A percentile compares a stretch with the other conserved stretches of the same genome.
Evolutionary conservation across 208 protist species (phyloP).

Genomic region (Trypanosoma boissoni): DNA sequence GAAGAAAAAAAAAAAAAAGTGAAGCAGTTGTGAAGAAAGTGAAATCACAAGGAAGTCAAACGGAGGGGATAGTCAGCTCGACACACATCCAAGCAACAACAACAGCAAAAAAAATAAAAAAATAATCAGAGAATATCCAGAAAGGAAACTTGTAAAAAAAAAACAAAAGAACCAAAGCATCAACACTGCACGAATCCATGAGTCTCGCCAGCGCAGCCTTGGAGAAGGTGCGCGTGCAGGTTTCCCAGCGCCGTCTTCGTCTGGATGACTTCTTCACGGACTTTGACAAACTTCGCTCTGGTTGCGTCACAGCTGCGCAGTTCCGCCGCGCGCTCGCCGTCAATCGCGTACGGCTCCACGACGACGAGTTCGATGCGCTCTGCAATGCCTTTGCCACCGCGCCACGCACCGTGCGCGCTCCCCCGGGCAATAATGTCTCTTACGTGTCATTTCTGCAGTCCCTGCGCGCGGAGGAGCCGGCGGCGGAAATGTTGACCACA

Average conservation of each 20-base stretch:
- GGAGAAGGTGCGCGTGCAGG: constrained; percentile 43
- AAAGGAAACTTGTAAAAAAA: background rate
- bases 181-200: too few species aligned
- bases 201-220: constrained; percentile 31
- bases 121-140: too few species aligned
- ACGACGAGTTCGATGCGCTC: constrained; percentile 43
- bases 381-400: constrained; percentile 30
- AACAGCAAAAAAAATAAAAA: too few species aligned
- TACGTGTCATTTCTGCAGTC: constrained; percentile 50
- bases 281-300: constrained; percentile 76
- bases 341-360: constrained; percentile 48
- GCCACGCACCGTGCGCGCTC: background rate
- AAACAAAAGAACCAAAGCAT: background rate
- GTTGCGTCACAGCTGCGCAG: constrained; percentile 72
- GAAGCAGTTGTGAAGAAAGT: too few species aligned
- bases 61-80: too few species aligned
- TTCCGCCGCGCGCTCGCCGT: constrained; percentile 65
- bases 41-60: too few species aligned
- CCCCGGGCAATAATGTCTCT: constrained; percentile 26
- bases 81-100: too few species aligned
- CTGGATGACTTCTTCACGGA: constrained; percentile 82
- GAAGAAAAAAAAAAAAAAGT: constrained; percentile 1
- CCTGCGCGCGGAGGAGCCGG: constrained; percentile 29
- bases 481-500: constrained; percentile 31
- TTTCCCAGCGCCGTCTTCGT: constrained; percentile 64